These are phyloP conservation scores for Alternaria sp. DNA, from an alignment of 2,329 filamentous ascomycete species.

Conservation along the genomic window DNA sequence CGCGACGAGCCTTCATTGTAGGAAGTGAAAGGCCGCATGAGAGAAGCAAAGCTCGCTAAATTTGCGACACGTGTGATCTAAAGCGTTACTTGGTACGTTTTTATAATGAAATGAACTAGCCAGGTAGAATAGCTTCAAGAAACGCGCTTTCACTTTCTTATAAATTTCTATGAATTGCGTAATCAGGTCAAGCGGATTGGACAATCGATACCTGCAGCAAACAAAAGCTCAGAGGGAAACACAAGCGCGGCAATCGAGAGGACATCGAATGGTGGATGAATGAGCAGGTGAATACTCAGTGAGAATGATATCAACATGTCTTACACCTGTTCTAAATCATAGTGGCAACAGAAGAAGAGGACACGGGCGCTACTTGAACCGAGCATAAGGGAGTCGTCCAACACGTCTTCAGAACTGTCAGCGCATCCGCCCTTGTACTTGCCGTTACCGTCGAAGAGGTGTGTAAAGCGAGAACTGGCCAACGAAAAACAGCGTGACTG, in stretches of 20 bases:
- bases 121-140: not conserved
- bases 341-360: not conserved
- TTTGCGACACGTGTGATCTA: not conserved
- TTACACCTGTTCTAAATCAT: not conserved
- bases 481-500: constrained; percentile 32
- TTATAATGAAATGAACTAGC: not conserved
- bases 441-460: constrained; percentile 10
- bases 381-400: not conserved
- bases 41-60: not conserved
- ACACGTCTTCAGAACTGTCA: not conserved
- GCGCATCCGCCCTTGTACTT: not conserved
- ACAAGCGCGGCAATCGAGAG: not conserved
- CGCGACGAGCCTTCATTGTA: not conserved
- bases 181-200: not conserved
- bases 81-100: not conserved
- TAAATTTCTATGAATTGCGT: not conserved
- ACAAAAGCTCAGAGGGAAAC: not conserved
- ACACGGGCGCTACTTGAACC: not conserved
- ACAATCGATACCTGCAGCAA: not conserved
- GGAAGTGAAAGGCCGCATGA: not conserved
- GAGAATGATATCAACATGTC: no score
- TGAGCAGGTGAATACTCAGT: not conserved
- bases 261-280: not conserved
- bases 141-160: not conserved
- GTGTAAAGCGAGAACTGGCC: constrained; percentile 31